Conservation (phyloP, 2,329 filamentous ascomycete species). For the Xylaria sp. region DNA sequence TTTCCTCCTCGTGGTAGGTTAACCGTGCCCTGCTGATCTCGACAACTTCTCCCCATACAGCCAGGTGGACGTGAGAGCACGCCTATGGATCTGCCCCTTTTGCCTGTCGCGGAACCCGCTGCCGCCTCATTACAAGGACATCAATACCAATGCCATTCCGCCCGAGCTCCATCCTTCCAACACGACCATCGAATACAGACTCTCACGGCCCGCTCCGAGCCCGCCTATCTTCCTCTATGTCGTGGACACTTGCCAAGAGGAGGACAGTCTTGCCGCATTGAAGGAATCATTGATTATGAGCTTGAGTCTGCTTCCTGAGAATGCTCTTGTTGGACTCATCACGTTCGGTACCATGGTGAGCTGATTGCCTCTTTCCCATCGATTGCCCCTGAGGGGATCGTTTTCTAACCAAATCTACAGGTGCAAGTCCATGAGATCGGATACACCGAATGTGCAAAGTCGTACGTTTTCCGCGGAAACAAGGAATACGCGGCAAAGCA, state of each 20-base stretch:
- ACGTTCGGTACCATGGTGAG: conserved; percentile 89
- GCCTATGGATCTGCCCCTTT: conserved; percentile 86
- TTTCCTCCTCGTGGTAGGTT: background rate
- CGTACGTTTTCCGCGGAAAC: conserved; percentile 94
- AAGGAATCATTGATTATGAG: conserved; percentile 87
- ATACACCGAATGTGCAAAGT: conserved; percentile 96
- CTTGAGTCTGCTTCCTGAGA: conserved; percentile 72
- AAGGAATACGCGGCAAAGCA: conserved; percentile 98
- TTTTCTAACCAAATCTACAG: conserved; percentile 39
- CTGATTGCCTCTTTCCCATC: background rate
- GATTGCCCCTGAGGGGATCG: background rate
- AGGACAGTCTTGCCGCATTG: conserved; percentile 74
- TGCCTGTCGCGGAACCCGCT: conserved; percentile 78
- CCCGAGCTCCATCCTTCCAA: conserved; percentile 76
- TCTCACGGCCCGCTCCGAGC: conserved; percentile 75
- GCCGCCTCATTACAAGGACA: conserved; percentile 84
- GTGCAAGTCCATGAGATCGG: conserved; percentile 96
- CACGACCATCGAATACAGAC: conserved; percentile 84
- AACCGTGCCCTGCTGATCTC: conserved; percentile 4
- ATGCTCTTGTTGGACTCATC: conserved; percentile 75
- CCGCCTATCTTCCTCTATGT: conserved; percentile 84
- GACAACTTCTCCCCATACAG: conserved; percentile 39
- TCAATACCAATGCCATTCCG: conserved; percentile 74
- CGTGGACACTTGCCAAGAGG: conserved; percentile 83
- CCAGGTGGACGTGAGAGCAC: conserved; percentile 76